phyloP scores from a whole-genome alignment of 176 grass and related monocot species.

The Sorghum bicolor region Sorghum_bicolor_NCBIv3 NC_012873.2:66970001-66970500 shows the following conservation, averaged over 20 bases:
- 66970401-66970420: not conserved
- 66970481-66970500: constrained; percentile 33
- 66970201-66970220: not conserved
- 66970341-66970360: not conserved
- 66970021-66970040: constrained; percentile 26
- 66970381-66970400: not conserved
- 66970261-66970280: constrained; percentile 41
- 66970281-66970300: constrained; percentile 40
- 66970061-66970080: not conserved
- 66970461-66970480: not conserved
- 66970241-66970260: constrained; percentile 1
- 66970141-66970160: constrained; percentile 56
- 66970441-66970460: not conserved
- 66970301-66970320: constrained; percentile 24
- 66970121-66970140: constrained; percentile 44
- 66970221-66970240: constrained; percentile 24
- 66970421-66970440: not conserved
- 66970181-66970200: constrained; percentile 33
- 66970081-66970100: not conserved
- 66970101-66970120: constrained; percentile 39
- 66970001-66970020: not conserved
- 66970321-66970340: constrained; percentile 1
- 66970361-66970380: not conserved
- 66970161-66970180: constrained; percentile 45
- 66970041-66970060: not conserved